Evolutionary conservation across 2,329 filamentous ascomycete species (phyloP).

Genomic region (Fusarium azukiicola): DNA sequence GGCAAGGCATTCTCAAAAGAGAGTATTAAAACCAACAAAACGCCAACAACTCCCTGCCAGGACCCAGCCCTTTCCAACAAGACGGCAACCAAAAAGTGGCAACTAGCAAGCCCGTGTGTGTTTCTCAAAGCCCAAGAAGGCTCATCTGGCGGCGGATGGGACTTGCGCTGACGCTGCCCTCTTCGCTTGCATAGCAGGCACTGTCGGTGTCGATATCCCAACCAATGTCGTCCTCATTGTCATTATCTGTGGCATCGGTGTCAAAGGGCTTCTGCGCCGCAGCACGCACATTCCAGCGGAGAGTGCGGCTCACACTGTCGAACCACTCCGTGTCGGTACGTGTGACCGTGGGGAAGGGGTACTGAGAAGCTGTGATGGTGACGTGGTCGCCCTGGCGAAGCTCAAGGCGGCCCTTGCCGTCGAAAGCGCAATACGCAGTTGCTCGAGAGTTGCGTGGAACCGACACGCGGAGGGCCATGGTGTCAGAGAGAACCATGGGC

Average conservation of each 20-base stretch:
- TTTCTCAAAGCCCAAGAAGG: conserved; percentile 73
- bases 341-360: conserved; percentile 98
- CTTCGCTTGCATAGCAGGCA: conserved; percentile 85
- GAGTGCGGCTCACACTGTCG: conserved; percentile 93
- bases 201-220: conserved; percentile 98
- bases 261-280: conserved; percentile 96
- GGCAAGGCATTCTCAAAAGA: conserved; percentile 2
- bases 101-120: neutral
- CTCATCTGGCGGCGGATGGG: conserved; percentile 88
- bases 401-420: conserved; percentile 97
- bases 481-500: conserved; percentile 98
- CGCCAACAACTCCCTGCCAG: conserved; percentile 50
- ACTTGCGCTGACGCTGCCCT: conserved; percentile 84
- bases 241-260: conserved; percentile 61
- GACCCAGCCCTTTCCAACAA: conserved; percentile 28
- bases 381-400: conserved; percentile 96
- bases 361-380: conserved; percentile 96
- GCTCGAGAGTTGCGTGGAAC: conserved; percentile 92
- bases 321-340: conserved; percentile 97
- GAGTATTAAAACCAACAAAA: conserved; percentile 37
- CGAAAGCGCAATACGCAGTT: conserved; percentile 97
- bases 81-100: conserved; percentile 11
- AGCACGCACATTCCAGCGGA: conserved; percentile 97
- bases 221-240: conserved; percentile 77
- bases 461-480: conserved; percentile 93